phyloP scores from a whole-genome alignment of 169 alveolate species.

The Toxoplasma gondii region DNA sequence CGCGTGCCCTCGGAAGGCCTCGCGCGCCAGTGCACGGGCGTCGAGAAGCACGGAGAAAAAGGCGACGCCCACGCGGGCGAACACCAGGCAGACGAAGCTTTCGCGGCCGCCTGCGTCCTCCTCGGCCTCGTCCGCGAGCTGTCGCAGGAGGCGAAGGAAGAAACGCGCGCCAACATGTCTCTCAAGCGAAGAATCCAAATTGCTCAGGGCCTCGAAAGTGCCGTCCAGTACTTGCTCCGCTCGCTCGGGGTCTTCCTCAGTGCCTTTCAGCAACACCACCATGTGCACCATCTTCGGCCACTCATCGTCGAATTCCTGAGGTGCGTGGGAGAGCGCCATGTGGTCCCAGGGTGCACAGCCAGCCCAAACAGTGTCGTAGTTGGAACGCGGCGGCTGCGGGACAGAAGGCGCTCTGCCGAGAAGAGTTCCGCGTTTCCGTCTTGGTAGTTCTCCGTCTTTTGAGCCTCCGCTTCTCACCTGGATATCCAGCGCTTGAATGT shows the following conservation, averaged over 20 bases:
- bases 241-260: not conserved
- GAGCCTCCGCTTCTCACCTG: too few relatives aligned
- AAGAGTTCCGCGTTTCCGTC: too few relatives aligned
- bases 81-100: not conserved
- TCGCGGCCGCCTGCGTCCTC: conserved; percentile 39
- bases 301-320: conserved; percentile 1
- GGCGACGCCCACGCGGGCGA: not conserved
- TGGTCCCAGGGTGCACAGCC: not conserved
- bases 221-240: not conserved
- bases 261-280: not conserved
- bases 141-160: conserved; percentile 41
- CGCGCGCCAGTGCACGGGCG: not conserved
- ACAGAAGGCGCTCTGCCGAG: too few relatives aligned
- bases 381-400: too few relatives aligned
- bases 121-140: conserved; percentile 37
- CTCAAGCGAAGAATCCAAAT: not conserved
- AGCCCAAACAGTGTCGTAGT: too few relatives aligned
- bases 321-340: not conserved
- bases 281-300: conserved; percentile 1
- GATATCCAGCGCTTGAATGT: too few relatives aligned
- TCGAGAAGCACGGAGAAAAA: not conserved
- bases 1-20: not conserved
- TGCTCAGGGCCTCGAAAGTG: not conserved
- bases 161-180: not conserved
- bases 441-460: too few relatives aligned